A percentile compares a stretch with the other conserved stretches of the same genome.
phyloP scores from a whole-genome alignment of 345 rosid species.

The Xanthoceras sorbifolium region DNA sequence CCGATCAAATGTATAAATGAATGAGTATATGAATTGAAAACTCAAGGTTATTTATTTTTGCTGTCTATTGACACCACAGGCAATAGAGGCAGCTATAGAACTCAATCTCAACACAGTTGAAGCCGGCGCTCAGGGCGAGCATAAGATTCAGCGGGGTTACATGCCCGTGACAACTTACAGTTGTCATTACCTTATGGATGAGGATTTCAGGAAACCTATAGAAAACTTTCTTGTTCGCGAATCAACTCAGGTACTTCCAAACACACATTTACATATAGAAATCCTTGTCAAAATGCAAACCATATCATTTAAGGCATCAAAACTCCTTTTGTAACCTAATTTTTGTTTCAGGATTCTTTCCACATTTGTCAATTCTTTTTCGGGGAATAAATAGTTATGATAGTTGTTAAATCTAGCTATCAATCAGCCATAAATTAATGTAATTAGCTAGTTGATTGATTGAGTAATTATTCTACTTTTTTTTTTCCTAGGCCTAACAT shows the following conservation, averaged over 20 bases:
- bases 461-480: too few relatives aligned
- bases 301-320: background rate
- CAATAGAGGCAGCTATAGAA: conserved; percentile 92
- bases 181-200: conserved; percentile 77
- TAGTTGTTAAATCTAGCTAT: too few relatives aligned
- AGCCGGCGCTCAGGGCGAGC: conserved; percentile 99
- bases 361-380: background rate
- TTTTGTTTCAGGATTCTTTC: background rate
- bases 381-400: background rate
- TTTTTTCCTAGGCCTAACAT: too few relatives aligned
- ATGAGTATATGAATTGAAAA: background rate
- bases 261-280: background rate
- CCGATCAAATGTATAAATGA: background rate
- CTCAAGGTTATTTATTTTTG: background rate
- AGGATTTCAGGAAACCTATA: conserved; percentile 68
- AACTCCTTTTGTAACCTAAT: background rate
- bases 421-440: too few relatives aligned
- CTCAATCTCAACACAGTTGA: conserved; percentile 75
- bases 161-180: conserved; percentile 86
- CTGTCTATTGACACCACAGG: conserved; percentile 39
- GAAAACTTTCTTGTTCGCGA: conserved; percentile 67
- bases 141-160: conserved; percentile 93
- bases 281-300: background rate
- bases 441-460: too few relatives aligned
- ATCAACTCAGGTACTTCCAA: conserved; percentile 61